These are phyloP conservation scores for Colletotrichum theobromicola DNA, from an alignment of 2,329 filamentous ascomycete species.

Conservation along the genomic window DNA sequence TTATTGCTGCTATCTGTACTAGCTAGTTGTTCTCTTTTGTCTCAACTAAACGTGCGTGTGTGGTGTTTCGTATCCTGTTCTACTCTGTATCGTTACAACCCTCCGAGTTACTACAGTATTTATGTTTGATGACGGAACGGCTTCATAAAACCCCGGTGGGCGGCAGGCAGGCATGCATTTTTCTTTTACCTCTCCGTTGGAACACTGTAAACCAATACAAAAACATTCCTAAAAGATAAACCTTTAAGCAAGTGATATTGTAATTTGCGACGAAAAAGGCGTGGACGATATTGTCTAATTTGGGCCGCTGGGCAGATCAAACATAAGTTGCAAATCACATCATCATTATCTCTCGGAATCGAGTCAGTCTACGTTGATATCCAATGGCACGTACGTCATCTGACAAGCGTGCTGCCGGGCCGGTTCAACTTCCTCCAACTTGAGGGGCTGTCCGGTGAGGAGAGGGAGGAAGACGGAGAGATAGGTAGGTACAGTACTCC, in stretches of 20 bases:
- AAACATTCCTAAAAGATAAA: background rate
- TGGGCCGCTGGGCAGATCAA: background rate
- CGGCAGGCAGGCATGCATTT: background rate
- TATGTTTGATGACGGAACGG: constrained; percentile 23
- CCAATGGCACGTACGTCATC: background rate
- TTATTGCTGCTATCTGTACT: background rate
- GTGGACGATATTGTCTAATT: background rate
- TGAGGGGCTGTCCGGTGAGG: background rate
- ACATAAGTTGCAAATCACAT: background rate
- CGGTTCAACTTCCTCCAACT: background rate
- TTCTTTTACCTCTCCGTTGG: background rate
- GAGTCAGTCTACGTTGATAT: background rate
- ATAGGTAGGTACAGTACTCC: background rate
- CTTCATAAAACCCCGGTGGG: constrained; percentile 13
- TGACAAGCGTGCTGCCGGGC: background rate
- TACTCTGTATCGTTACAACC: constrained; percentile 9
- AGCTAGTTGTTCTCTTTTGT: background rate
- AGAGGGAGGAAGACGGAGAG: background rate
- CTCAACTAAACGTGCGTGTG: background rate
- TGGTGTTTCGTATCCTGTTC: background rate
- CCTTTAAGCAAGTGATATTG: no score
- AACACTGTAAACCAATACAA: background rate
- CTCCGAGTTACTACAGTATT: constrained; percentile 14
- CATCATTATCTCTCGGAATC: background rate
- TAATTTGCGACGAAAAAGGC: background rate